Evolutionary conservation across 179 eudicot species (phyloP), one percentile per base, ranked within the genome.

Genomic region (Actinidia arguta): DNA sequence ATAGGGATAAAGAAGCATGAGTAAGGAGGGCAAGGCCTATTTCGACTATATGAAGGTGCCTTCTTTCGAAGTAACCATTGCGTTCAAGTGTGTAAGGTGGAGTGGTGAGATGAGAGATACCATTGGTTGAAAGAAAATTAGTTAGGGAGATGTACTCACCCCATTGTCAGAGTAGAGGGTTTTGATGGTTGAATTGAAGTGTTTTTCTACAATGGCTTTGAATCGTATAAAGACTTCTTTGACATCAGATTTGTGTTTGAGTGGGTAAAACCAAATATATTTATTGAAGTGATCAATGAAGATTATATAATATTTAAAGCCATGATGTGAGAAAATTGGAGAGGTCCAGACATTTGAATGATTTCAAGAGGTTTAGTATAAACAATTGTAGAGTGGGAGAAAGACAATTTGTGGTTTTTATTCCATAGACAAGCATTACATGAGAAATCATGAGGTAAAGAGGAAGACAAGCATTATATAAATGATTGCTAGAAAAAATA

Each of bases 311-410:
- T 36, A 56, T 7, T 56, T 17, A 18, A 55, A 75, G 12, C 56
- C 27, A 56, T 75, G 31, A 17, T 8, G 3, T 8, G 79, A 75
- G 1, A 4, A 8, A 75, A 75, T 11, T 4, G 18, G 67, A 31
- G 61, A n/a, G n/a, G n/a, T 50, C 50, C 79, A 75, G 8, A 75
- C 79, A 75, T 56, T 25, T 13, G 50, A 24, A n/a, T n/a, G n/a
- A n/a, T n/a, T n/a, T n/a, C n/a, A n/a, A n/a, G n/a, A n/a, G n/a
- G n/a, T n/a, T n/a, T n/a, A n/a, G n/a, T n/a, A n/a, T n/a, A n/a
- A n/a, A n/a, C n/a, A n/a, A n/a, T n/a, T n/a, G n/a, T n/a, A n/a
- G n/a, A n/a, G n/a, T n/a, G n/a, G n/a, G n/a, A n/a, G n/a, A n/a
- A n/a, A n/a, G n/a, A n/a, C n/a, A n/a, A n/a, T n/a, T n/a, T n/a